Percentiles rank a stretch among this genome's conserved stretches.
Conservation (phyloP, 2,329 filamentous ascomycete species). For the Reticulascus tulasneorum region DNA sequence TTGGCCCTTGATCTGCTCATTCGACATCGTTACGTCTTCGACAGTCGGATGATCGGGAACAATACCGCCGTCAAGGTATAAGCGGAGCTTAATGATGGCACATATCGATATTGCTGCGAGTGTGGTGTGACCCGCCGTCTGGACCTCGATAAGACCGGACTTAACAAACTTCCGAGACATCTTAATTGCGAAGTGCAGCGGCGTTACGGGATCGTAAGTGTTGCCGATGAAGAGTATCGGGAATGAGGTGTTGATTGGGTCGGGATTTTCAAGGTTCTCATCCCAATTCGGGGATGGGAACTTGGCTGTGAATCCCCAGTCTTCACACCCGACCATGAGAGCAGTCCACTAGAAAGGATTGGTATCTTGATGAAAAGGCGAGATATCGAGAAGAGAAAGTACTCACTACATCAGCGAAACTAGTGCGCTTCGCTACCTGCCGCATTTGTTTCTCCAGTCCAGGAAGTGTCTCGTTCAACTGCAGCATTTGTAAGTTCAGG, state of each 20-base stretch:
- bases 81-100: slow-evolving; percentile 27
- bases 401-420: slow-evolving; percentile 32
- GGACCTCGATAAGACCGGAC: slow-evolving; percentile 33
- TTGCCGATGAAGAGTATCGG: slow-evolving; percentile 56
- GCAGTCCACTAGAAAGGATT: slow-evolving; percentile 23
- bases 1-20: slow-evolving; percentile 16
- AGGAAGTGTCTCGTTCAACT: slow-evolving; percentile 27
- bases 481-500: no score
- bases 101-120: slow-evolving; percentile 29
- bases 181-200: slow-evolving; percentile 40
- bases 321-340: slow-evolving; percentile 27
- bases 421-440: slow-evolving; percentile 24
- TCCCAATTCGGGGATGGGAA: slow-evolving; percentile 22
- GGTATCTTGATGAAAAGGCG: no score
- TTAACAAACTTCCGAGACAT: slow-evolving; percentile 32
- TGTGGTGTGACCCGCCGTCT: slow-evolving; percentile 30
- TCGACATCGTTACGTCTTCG: slow-evolving; percentile 16
- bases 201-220: slow-evolving; percentile 56
- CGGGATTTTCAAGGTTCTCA: slow-evolving; percentile 20
- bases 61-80: slow-evolving; percentile 30
- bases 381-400: neutral
- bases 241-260: slow-evolving; percentile 34
- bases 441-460: slow-evolving; percentile 23
- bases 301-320: slow-evolving; percentile 28
- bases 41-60: slow-evolving; percentile 21